Conservation (phyloP, 1,139 yeast genomes). For the Candida pseudoviswanathii region DNA sequence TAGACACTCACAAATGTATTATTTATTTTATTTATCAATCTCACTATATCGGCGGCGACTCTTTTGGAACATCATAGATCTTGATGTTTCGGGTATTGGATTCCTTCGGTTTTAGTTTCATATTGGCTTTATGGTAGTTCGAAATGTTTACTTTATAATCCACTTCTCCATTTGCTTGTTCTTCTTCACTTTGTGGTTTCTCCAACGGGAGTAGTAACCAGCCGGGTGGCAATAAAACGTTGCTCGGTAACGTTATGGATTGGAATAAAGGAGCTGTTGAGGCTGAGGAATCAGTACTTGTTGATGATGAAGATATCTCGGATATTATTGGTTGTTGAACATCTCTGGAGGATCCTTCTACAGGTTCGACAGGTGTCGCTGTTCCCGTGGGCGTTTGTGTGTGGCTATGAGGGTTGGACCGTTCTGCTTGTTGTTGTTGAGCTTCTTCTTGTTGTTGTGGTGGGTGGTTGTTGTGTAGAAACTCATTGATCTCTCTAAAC, state of each 20-base stretch:
- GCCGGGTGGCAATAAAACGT: conserved; percentile 36
- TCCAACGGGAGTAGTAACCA: conserved; percentile 37
- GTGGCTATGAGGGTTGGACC: background rate
- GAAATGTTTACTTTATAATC: conserved; percentile 26
- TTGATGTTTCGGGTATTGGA: conserved; percentile 11
- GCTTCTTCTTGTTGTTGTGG: conserved; percentile 1
- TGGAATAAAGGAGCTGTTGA: conserved; percentile 6
- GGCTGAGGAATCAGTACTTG: background rate
- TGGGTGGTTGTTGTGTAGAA: background rate
- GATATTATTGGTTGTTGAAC: conserved; percentile 4
- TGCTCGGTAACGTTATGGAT: conserved; percentile 19
- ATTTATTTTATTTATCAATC: background rate
- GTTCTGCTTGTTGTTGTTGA: background rate
- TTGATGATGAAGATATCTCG: background rate
- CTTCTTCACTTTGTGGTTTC: conserved; percentile 13
- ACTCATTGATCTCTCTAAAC: conserved; percentile 6
- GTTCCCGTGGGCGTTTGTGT: background rate
- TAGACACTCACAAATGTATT: background rate
- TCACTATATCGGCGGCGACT: conserved; percentile 6
- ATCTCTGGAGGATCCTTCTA: conserved; percentile 7
- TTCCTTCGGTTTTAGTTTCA: conserved; percentile 15
- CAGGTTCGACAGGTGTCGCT: background rate
- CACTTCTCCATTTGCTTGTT: background rate
- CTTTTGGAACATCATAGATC: conserved; percentile 12
- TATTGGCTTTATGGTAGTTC: conserved; percentile 17